phyloP scores from a whole-genome alignment of 768 basidiomycete species.

The Boletus sp. region DNA sequence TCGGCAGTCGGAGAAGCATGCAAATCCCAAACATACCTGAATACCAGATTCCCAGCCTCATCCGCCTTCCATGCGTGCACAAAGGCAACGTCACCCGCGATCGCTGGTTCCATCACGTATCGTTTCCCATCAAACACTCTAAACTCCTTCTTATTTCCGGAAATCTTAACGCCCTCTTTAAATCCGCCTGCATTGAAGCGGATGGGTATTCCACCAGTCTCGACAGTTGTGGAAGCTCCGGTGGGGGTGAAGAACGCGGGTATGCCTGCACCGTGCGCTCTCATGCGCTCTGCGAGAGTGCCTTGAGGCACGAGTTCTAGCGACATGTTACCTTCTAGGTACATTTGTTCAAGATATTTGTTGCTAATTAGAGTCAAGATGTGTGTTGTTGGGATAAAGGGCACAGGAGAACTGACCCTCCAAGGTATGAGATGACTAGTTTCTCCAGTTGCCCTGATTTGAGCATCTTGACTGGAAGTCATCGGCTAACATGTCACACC shows the following conservation, averaged over 20 bases:
- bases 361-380: constrained; percentile 44
- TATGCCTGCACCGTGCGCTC: constrained; percentile 82
- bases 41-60: constrained; percentile 83
- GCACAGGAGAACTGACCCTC: constrained; percentile 47
- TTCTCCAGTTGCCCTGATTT: constrained; percentile 72
- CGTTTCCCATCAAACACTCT: constrained; percentile 69
- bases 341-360: constrained; percentile 77
- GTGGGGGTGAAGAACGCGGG: constrained; percentile 89
- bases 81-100: constrained; percentile 77
- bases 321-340: constrained; percentile 75
- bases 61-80: constrained; percentile 89
- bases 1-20: neutral
- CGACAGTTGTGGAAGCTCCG: constrained; percentile 74
- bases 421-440: constrained; percentile 84
- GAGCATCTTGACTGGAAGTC: constrained; percentile 58
- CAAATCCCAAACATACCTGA: constrained; percentile 52
- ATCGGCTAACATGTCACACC: neutral
- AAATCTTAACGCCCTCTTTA: constrained; percentile 59
- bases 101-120: constrained; percentile 76
- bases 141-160: constrained; percentile 70
- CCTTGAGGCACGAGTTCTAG: constrained; percentile 89
- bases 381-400: neutral
- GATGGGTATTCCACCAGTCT: constrained; percentile 71
- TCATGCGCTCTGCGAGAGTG: constrained; percentile 82
- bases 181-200: constrained; percentile 74